phyloP scores from a whole-genome alignment of 164 flowering plant species.

The Tetrastigma voinierianum region DNA sequence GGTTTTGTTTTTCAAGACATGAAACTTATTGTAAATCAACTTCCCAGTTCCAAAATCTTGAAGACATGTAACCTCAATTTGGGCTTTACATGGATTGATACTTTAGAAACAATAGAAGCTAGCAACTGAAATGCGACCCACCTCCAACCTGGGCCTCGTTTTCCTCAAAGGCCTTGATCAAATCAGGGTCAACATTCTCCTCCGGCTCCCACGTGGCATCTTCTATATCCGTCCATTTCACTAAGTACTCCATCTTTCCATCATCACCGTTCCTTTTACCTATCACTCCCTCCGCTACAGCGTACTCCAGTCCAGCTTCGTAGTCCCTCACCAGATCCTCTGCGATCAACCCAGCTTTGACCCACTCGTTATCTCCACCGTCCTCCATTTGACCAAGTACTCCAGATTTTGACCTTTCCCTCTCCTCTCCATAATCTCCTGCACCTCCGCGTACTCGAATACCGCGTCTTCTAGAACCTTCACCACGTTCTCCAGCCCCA shows the following conservation, averaged over 20 bases:
- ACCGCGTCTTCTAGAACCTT: constrained; percentile 53
- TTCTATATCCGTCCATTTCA: constrained; percentile 86
- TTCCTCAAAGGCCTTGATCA: constrained; percentile 64
- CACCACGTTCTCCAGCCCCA: constrained; percentile 68
- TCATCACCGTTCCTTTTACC: constrained; percentile 56
- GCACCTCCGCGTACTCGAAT: constrained; percentile 91
- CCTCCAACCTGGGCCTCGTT: neutral
- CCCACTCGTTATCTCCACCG: constrained; percentile 84
- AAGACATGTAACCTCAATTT: no score
- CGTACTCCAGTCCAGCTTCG: constrained; percentile 91
- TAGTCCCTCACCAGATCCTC: constrained; percentile 78
- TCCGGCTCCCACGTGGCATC: constrained; percentile 96
- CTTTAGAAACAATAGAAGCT: no score
- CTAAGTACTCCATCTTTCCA: constrained; percentile 70
- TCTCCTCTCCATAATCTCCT: constrained; percentile 81
- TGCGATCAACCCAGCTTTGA: constrained; percentile 45
- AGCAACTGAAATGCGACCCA: no score
- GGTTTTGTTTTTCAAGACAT: no score
- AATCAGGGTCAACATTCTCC: constrained; percentile 81
- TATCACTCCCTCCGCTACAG: constrained; percentile 69
- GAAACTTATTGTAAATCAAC: no score
- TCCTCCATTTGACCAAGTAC: constrained; percentile 90
- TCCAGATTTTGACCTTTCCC: constrained; percentile 69
- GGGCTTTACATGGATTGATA: no score
- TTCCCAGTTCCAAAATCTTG: no score